Conservation (phyloP, 2,329 filamentous ascomycete species). For the Trichoderma atrobrunneum region DNA sequence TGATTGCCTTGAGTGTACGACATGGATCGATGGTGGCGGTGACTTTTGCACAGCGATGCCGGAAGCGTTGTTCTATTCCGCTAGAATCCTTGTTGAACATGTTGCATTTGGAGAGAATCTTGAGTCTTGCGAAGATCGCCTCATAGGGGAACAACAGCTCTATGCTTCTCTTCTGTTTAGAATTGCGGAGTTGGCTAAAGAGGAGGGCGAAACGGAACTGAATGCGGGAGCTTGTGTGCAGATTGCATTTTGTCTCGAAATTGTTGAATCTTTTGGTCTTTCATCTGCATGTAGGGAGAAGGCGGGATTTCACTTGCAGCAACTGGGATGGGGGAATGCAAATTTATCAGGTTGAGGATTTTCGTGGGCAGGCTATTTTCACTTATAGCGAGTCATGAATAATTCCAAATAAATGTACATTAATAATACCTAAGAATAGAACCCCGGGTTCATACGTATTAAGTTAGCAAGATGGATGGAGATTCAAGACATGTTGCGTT, state of each 20-base stretch:
- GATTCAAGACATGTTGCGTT: neutral
- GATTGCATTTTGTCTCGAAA: slow-evolving; percentile 2
- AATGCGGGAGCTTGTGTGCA: slow-evolving; percentile 6
- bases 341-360: neutral
- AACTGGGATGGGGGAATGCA: neutral
- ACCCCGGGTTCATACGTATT: neutral
- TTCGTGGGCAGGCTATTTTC: neutral
- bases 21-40: neutral
- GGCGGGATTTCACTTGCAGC: neutral
- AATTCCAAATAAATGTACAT: neutral
- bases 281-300: neutral
- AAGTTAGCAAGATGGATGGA: neutral
- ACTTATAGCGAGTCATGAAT: neutral
- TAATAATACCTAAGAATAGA: neutral
- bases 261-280: neutral
- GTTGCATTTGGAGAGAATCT: neutral
- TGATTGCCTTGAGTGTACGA: neutral
- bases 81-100: neutral
- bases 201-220: neutral
- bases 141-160: neutral
- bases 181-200: neutral
- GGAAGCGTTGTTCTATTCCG: neutral
- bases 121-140: neutral
- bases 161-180: neutral
- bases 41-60: slow-evolving; percentile 3